Conservation (phyloP, 345 rosid species). For the Linum tenue region DNA sequence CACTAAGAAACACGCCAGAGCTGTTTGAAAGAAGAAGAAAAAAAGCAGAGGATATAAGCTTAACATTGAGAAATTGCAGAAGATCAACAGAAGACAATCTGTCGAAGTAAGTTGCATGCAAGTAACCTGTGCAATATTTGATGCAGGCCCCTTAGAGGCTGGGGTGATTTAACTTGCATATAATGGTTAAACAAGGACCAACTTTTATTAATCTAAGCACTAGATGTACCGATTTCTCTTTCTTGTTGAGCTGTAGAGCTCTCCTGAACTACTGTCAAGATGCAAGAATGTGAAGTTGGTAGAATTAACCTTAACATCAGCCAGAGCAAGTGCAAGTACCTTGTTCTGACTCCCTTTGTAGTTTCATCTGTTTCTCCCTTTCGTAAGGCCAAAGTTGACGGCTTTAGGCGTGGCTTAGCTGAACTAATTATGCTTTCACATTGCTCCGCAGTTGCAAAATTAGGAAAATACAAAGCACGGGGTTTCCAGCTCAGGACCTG, state of each 20-base stretch:
- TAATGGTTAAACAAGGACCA: background rate
- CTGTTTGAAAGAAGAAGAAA: constrained; percentile 24
- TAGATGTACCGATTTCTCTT: background rate
- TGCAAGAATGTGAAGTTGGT: background rate
- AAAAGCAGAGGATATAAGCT: constrained; percentile 2
- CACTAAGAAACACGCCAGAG: constrained; percentile 44
- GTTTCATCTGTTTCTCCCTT: constrained; percentile 41
- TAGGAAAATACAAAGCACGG: constrained; percentile 48
- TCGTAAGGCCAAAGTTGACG: constrained; percentile 49
- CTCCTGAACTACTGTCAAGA: background rate
- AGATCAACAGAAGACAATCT: background rate
- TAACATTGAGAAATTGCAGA: background rate
- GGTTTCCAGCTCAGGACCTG: constrained; percentile 76
- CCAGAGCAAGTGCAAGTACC: constrained; percentile 25
- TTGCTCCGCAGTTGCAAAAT: constrained; percentile 51
- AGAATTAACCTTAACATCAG: background rate
- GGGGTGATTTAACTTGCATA: background rate
- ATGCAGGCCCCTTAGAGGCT: background rate
- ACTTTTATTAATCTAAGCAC: background rate
- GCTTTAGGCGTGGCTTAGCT: constrained; percentile 40
- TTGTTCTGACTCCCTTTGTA: constrained; percentile 54
- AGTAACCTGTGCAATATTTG: background rate
- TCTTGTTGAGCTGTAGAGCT: background rate
- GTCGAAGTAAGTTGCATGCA: background rate
- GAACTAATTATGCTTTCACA: constrained; percentile 38